A percentile compares a stretch with the other conserved stretches of the same genome.
phyloP scores from a whole-genome alignment of 2,329 filamentous ascomycete genomes.

The Graphilbum sp. region DNA sequence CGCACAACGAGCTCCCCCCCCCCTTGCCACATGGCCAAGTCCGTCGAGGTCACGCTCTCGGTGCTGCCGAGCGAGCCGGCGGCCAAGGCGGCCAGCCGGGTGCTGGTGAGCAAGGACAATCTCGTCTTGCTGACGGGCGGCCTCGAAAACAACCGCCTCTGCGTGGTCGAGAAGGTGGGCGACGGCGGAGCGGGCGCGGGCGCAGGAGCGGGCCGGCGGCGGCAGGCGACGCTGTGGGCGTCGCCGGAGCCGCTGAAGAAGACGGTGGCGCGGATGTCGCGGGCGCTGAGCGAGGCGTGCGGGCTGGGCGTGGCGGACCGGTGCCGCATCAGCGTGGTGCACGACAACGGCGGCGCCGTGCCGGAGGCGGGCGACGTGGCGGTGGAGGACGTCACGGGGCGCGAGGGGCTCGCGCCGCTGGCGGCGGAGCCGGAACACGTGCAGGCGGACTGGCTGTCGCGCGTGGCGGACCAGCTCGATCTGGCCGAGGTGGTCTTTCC shows the following conservation, averaged over 20 bases:
- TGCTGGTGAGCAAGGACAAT: constrained; percentile 10
- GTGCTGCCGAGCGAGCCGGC: constrained; percentile 5
- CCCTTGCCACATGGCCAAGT: constrained; percentile 6
- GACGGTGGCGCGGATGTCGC: constrained; percentile 40
- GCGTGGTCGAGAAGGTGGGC: constrained; percentile 6
- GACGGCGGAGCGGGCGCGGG: constrained; percentile 1
- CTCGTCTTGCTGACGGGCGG: constrained; percentile 8
- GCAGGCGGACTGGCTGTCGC: constrained; percentile 20
- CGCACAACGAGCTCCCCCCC: too few relatives aligned
- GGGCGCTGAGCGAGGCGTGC: constrained; percentile 55
- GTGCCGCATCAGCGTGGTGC: constrained; percentile 33
- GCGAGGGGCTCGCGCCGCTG: constrained; percentile 12
- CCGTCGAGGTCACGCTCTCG: constrained; percentile 3
- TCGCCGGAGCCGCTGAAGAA: constrained; percentile 10
- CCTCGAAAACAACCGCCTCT: constrained; percentile 8
- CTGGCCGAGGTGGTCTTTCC: constrained; percentile 50
- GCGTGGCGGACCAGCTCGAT: constrained; percentile 16
- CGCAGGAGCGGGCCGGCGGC: too few relatives aligned
- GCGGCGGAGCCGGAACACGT: constrained; percentile 14
- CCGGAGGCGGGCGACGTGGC: constrained; percentile 40
- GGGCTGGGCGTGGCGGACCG: constrained; percentile 57
- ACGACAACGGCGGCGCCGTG: constrained; percentile 24
- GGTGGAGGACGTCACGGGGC: constrained; percentile 39
- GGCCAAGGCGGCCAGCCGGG: constrained; percentile 3
- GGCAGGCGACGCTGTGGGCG: constrained; percentile 7